Evolutionary conservation across 805 yeast species (phyloP).

Genomic region (Pichia scutulata): DNA sequence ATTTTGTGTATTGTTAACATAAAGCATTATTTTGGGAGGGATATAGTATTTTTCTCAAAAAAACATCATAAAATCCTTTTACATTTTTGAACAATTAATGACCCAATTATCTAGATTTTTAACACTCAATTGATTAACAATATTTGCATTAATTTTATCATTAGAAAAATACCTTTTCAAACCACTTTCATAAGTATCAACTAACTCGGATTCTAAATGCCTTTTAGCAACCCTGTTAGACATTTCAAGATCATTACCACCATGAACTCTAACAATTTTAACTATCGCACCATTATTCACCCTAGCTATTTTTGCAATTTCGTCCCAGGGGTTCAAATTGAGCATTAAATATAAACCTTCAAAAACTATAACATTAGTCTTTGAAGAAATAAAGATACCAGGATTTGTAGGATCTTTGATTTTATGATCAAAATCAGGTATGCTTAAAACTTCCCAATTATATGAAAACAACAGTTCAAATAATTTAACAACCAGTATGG

Average conservation of each 20-base stretch:
- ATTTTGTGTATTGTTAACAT: background rate
- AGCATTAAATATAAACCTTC: slow-evolving; percentile 74
- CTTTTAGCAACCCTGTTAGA: slow-evolving; percentile 55
- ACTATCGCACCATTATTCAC: background rate
- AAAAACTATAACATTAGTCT: slow-evolving; percentile 48
- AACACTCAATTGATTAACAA: slow-evolving; percentile 15
- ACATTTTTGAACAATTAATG: slow-evolving; percentile 13
- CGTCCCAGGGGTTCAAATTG: slow-evolving; percentile 51
- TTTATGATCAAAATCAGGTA: slow-evolving; percentile 74
- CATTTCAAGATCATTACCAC: slow-evolving; percentile 36
- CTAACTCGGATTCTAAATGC: slow-evolving; percentile 56
- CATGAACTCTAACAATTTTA: slow-evolving; percentile 5
- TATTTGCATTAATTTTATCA: slow-evolving; percentile 58
- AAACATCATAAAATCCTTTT: background rate
- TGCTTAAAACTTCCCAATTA: slow-evolving; percentile 20
- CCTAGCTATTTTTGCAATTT: slow-evolving; percentile 33
- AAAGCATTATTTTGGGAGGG: background rate
- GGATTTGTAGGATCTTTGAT: slow-evolving; percentile 62
- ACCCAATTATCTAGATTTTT: slow-evolving; percentile 14
- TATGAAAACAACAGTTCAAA: slow-evolving; percentile 23
- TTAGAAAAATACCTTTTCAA: slow-evolving; percentile 40
- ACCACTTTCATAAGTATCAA: slow-evolving; percentile 41
- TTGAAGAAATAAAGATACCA: slow-evolving; percentile 35
- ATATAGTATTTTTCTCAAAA: no score
- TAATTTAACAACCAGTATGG: slow-evolving; percentile 35